These are phyloP conservation scores for Boletus rubroflammeus DNA, from an alignment of 768 basidiomycete genomes.

Conservation along the genomic window DNA sequence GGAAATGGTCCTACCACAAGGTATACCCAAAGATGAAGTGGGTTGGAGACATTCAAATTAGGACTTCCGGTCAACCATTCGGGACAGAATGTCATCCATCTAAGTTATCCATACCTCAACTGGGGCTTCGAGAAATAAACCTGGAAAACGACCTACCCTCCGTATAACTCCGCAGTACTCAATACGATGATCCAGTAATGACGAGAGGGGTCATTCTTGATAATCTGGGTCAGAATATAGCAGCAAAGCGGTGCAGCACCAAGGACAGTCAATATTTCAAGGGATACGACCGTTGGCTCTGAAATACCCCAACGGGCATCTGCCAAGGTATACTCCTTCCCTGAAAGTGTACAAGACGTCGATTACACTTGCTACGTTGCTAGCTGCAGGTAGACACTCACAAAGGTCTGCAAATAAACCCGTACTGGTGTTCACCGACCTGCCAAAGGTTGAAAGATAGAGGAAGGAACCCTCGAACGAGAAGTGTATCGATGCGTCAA, in stretches of 20 bases:
- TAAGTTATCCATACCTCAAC: constrained; percentile 18
- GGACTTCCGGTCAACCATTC: constrained; percentile 80
- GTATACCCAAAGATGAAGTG: constrained; percentile 75
- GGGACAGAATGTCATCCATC: constrained; percentile 88
- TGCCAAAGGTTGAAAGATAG: constrained; percentile 71
- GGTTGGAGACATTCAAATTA: constrained; percentile 67
- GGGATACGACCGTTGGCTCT: constrained; percentile 76
- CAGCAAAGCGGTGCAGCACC: constrained; percentile 68
- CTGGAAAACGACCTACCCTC: constrained; percentile 47
- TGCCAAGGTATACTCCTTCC: constrained; percentile 78
- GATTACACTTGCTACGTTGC: background rate
- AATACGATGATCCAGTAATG: constrained; percentile 72
- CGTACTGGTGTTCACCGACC: constrained; percentile 62
- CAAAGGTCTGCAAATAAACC: constrained; percentile 74
- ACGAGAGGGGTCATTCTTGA: constrained; percentile 57
- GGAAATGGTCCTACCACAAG: constrained; percentile 54
- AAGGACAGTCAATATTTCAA: constrained; percentile 81
- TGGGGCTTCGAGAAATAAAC: background rate
- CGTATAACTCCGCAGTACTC: constrained; percentile 74
- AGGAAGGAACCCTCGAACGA: constrained; percentile 78
- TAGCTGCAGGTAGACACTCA: constrained; percentile 34
- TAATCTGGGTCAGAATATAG: constrained; percentile 65
- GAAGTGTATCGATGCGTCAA: constrained; percentile 80
- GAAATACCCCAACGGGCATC: constrained; percentile 80
- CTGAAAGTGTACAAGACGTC: constrained; percentile 33